Base-by-base conservation (phyloP, 495 filamentous ascomycete genomes). In the Hamigera avellanea region DNA sequence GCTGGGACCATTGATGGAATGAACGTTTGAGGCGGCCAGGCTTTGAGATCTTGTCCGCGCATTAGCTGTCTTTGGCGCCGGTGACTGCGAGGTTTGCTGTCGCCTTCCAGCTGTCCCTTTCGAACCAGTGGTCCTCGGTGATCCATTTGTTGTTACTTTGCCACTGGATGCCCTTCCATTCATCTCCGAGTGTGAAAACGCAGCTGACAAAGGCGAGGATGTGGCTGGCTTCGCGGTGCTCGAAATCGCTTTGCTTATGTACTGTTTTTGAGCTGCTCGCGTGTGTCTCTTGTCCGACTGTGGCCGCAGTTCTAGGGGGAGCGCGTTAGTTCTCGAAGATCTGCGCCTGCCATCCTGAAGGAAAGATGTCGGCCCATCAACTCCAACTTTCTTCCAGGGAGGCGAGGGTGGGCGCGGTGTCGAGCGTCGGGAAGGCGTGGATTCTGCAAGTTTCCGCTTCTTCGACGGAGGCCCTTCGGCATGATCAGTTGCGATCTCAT, bases 361-460 rank as follows among this genome's bases (percentile, higher is more conserved):
- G 44, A 94, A 84, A 0, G 83, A 81, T 7, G 91, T 85, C 3
- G 91, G 91, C 0, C 89, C 93, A 29, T 93, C 84, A 17, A 76
- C 82, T 31, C 82, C 78, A 35, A 81, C 66, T 55, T 78, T 89
- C 64, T 91, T 96, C 91, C 91, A 98, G 16, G 91, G 91, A 39
- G 91, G 91, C 19, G 91, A 95, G 36, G 57, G 52, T 32, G 62
- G 59, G 35, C 74, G 67, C 32, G 71, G 62, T 14, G 59, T 57
- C 9, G 73, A 71, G 18, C 61, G 66, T 36, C 57, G 59, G 28
- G 61, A 59, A 12, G 56, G 52, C 13, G 59, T 58, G 32, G 59
- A 45, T 28, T 73, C 70, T 39, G 61, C 67, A 33, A 87, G 67
- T 56, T 84, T 80, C 45, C 82, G 78, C 51, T 77, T 78, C 58